Percentiles rank a stretch among this genome's conserved stretches.
These are phyloP conservation scores for Heterobasidion irregulare DNA, from an alignment of 1,284 basidiomycete species.

Conservation along the genomic window DNA sequence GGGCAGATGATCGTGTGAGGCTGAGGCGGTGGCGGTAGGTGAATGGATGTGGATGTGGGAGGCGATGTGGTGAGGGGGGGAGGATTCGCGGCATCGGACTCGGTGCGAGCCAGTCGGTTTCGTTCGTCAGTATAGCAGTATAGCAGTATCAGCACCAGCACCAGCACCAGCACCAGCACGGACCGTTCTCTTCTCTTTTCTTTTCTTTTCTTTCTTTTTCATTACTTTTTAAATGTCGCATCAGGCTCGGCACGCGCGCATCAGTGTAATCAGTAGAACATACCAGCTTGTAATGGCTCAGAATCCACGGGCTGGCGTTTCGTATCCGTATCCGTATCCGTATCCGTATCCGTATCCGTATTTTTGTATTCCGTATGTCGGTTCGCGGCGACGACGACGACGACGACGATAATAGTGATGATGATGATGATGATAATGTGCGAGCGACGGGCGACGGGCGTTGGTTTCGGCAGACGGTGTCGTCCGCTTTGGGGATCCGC, in stretches of 20 bases:
- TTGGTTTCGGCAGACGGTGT: no score
- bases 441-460: no score
- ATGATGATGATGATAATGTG: not conserved
- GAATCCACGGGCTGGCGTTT: not conserved
- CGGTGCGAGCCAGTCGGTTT: not conserved
- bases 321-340: not conserved
- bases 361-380: not conserved
- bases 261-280: not conserved
- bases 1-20: constrained; percentile 17
- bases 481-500: no score
- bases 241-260: not conserved
- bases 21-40: not conserved
- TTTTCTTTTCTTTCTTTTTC: not conserved
- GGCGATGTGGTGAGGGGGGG: not conserved
- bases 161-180: not conserved
- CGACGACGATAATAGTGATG: not conserved
- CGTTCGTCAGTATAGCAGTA: not conserved
- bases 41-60: not conserved
- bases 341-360: no score
- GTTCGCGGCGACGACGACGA: not conserved
- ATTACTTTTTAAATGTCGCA: not conserved
- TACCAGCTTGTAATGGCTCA: not conserved
- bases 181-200: not conserved
- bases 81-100: not conserved
- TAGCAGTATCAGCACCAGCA: not conserved